Percentiles rank a stretch among this genome's conserved stretches.
Evolutionary conservation across 2,329 filamentous ascomycete species (phyloP).

Genomic region (Neophaeococcomyces aloes): DNA sequence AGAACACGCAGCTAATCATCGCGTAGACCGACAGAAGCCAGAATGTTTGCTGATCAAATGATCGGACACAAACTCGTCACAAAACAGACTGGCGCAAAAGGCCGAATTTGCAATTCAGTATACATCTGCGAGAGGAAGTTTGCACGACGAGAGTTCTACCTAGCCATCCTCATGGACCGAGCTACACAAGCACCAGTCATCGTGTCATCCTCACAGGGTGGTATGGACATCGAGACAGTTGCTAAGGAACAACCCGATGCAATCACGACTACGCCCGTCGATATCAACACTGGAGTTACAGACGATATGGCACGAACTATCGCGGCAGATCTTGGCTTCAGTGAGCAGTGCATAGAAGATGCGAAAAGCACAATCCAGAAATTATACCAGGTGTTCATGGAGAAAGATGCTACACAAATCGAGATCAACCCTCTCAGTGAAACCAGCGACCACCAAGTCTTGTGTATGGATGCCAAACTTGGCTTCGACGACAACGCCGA

Average conservation of each 20-base stretch:
- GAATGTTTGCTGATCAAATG: conserved; percentile 98
- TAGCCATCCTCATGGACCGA: conserved; percentile 97
- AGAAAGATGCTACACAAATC: conserved; percentile 97
- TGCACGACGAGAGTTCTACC: conserved; percentile 96
- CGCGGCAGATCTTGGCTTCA: conserved; percentile 88
- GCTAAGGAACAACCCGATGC: conserved; percentile 96
- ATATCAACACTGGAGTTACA: conserved; percentile 91
- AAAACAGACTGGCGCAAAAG: conserved; percentile 92
- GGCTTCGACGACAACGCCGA: conserved; percentile 98
- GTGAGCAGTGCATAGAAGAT: conserved; percentile 91
- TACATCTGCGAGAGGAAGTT: conserved; percentile 99
- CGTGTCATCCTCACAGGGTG: conserved; percentile 93
- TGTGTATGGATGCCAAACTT: conserved; percentile 99
- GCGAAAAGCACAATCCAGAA: conserved; percentile 96
- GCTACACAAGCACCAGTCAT: conserved; percentile 84
- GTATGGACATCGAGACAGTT: conserved; percentile 98
- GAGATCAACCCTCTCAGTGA: conserved; percentile 99
- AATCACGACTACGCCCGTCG: conserved; percentile 84
- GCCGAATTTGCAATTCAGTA: conserved; percentile 91
- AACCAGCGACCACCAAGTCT: conserved; percentile 94
- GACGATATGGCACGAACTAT: conserved; percentile 89
- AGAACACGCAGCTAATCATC: conserved; percentile 10
- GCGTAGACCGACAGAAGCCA: conserved; percentile 66
- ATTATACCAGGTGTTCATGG: conserved; percentile 96
- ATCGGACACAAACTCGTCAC: conserved; percentile 99